Percentiles rank a stretch among this genome's conserved stretches.
These are phyloP conservation scores for Brassica juncea DNA, from an alignment of 345 rosid genomes.

Conservation along the genomic window DNA sequence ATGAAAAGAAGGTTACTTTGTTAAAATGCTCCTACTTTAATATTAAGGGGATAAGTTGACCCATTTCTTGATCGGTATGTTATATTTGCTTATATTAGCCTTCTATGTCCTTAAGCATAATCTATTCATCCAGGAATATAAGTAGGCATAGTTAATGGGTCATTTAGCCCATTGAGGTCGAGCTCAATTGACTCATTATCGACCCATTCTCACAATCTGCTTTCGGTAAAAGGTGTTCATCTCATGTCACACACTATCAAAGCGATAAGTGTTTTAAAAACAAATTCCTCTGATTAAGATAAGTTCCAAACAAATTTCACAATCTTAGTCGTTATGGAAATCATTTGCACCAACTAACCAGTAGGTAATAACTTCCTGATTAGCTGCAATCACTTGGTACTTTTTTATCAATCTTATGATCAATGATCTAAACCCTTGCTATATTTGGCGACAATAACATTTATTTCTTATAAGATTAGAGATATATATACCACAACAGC, in stretches of 20 bases:
- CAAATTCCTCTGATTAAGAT: neutral
- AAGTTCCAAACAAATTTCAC: neutral
- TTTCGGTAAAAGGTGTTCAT: neutral
- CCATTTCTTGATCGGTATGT: too few species aligned
- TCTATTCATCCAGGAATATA: neutral
- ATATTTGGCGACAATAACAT: neutral
- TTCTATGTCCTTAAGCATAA: neutral
- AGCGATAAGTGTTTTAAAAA: neutral
- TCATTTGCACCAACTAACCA: neutral
- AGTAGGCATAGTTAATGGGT: neutral
- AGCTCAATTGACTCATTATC: neutral
- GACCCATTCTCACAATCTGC: neutral
- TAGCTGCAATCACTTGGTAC: neutral
- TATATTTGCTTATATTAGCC: neutral
- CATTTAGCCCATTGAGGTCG: constrained; percentile 1
- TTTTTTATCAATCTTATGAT: neutral
- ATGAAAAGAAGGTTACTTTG: too few species aligned
- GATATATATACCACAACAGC: neutral
- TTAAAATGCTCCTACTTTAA: too few species aligned
- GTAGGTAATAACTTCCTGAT: neutral
- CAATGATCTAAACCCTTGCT: neutral
- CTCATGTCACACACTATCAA: neutral
- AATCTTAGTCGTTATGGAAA: neutral
- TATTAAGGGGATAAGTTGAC: too few species aligned
- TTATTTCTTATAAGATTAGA: neutral